These are phyloP conservation scores for Botrytis cinerea DNA, from an alignment of 2,329 filamentous ascomycete genomes.

Conservation along the genomic window DNA sequence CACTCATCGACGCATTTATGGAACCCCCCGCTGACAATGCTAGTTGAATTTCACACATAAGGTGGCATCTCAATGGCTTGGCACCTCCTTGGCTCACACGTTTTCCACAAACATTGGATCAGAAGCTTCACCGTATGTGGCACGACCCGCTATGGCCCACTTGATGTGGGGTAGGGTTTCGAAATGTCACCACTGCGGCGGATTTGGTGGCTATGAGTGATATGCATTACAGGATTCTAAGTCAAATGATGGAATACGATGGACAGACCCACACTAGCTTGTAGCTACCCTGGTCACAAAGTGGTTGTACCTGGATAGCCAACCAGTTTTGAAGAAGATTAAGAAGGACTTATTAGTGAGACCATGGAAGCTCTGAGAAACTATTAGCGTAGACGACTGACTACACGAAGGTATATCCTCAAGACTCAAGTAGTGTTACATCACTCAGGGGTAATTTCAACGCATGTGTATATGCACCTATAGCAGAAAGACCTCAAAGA, in stretches of 20 bases:
- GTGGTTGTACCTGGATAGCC: background rate
- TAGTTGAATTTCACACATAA: conserved; percentile 1
- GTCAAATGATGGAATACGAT: conserved; percentile 6
- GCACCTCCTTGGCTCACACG: conserved; percentile 21
- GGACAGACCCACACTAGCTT: conserved; percentile 8
- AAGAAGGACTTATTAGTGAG: background rate
- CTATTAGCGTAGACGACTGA: background rate
- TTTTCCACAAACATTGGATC: conserved; percentile 15
- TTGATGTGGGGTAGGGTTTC: conserved; percentile 2
- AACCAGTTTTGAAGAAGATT: background rate
- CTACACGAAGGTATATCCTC: background rate
- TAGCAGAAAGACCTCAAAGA: background rate
- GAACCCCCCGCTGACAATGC: conserved; percentile 4
- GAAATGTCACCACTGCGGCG: conserved; percentile 5
- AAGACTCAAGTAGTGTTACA: background rate
- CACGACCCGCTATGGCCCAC: conserved; percentile 9
- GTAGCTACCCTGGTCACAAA: conserved; percentile 8
- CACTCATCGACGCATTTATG: conserved; percentile 8
- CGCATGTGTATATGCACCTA: background rate
- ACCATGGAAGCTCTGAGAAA: conserved; percentile 9
- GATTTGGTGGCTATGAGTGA: conserved; percentile 8
- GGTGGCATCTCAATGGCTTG: background rate
- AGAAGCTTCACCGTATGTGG: conserved; percentile 11
- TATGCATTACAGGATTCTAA: conserved; percentile 5
- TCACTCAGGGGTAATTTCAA: background rate